Evolutionary conservation across 2,329 filamentous ascomycete genomes (phyloP).

Genomic region (Nothophaeocryptopus gaeumannii): DNA sequence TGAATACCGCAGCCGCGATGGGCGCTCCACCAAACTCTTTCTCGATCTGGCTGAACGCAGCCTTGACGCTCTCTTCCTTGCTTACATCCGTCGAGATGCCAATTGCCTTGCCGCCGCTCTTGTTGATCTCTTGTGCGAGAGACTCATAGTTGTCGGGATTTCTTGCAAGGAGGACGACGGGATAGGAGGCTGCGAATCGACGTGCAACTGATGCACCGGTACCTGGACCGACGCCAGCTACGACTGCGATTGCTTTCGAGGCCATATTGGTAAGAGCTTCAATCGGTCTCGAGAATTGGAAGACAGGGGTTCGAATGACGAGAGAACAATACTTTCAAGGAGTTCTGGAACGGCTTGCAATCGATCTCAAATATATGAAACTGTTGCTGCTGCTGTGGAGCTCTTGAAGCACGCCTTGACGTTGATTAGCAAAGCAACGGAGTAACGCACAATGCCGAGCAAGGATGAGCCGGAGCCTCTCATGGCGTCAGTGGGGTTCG

Average conservation of each 20-base stretch:
- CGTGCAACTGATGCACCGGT: slow-evolving; percentile 63
- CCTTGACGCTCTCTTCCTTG: slow-evolving; percentile 52
- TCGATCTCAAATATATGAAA: no score
- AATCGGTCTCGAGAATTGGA: no score
- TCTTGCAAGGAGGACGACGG: slow-evolving; percentile 72
- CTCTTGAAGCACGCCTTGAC: no score
- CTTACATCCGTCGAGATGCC: slow-evolving; percentile 67
- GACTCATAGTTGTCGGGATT: slow-evolving; percentile 62
- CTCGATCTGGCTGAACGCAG: slow-evolving; percentile 62
- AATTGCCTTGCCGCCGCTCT: slow-evolving; percentile 64
- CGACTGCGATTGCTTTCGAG: slow-evolving; percentile 58
- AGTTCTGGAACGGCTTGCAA: no score
- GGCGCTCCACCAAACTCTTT: slow-evolving; percentile 53
- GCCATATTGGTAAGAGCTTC: background rate
- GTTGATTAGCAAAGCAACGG: no score
- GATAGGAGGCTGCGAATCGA: slow-evolving; percentile 62
- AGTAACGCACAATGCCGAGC: no score
- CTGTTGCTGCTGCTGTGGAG: no score
- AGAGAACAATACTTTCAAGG: no score
- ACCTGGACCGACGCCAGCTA: slow-evolving; percentile 71
- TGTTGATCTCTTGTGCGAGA: slow-evolving; percentile 68
- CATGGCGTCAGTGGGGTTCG: no score
- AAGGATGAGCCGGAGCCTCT: no score
- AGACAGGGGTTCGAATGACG: no score
- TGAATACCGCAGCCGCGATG: slow-evolving; percentile 60